phyloP scores from a whole-genome alignment of 495 filamentous ascomycete species.

The Parmelia sp. region DNA sequence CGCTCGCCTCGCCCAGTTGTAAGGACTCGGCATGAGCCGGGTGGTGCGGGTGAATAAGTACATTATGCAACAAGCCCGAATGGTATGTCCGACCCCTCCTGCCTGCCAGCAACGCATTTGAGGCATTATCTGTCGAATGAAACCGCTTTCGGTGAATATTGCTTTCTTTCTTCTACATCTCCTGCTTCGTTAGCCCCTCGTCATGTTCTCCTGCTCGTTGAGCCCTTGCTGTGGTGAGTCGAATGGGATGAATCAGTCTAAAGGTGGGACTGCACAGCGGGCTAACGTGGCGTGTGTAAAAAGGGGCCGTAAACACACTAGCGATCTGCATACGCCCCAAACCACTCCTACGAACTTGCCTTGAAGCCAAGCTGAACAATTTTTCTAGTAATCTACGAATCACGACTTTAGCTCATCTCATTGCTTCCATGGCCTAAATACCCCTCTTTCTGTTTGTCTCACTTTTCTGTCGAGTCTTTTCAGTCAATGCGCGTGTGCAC shows the following conservation, averaged over 20 bases:
- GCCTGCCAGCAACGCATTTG: neutral
- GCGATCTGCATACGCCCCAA: neutral
- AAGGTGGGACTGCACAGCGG: neutral
- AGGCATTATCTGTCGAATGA: neutral
- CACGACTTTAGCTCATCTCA: neutral
- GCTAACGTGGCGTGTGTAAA: neutral
- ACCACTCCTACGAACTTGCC: neutral
- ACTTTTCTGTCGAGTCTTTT: too few relatives aligned
- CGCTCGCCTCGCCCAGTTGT: neutral
- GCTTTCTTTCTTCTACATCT: neutral
- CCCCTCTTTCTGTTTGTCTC: neutral
- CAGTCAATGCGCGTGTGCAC: neutral
- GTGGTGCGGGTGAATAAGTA: neutral
- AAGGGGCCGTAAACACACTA: neutral
- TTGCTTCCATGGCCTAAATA: neutral
- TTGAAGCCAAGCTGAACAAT: neutral
- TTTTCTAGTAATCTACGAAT: neutral
- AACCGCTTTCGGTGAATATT: neutral
- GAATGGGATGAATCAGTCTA: neutral
- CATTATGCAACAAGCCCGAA: neutral
- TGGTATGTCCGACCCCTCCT: neutral
- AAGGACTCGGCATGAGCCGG: conserved; percentile 3
- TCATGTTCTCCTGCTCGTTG: neutral
- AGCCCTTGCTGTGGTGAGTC: neutral
- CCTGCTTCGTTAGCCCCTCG: too few relatives aligned